These are phyloP conservation scores for Gorgonomyces haynaldii DNA, from an alignment of 192 early-diverging fungal species.

Conservation along the genomic window DNA sequence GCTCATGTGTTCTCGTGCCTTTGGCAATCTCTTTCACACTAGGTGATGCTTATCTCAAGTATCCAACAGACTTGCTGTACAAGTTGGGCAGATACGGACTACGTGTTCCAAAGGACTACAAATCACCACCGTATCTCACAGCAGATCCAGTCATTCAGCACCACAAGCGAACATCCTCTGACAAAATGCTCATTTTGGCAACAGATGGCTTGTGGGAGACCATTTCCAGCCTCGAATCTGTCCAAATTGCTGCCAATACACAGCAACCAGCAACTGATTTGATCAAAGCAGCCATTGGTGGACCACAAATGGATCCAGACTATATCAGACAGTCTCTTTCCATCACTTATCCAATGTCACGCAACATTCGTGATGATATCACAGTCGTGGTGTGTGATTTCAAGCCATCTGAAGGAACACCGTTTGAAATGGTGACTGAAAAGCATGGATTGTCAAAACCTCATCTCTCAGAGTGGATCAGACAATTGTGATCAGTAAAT, in stretches of 20 bases:
- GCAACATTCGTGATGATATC: slow-evolving; percentile 34
- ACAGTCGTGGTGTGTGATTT: slow-evolving; percentile 37
- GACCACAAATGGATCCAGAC: slow-evolving; percentile 5
- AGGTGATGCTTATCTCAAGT: slow-evolving; percentile 36
- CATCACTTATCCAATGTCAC: slow-evolving; percentile 25
- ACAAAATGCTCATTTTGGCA: slow-evolving; percentile 30
- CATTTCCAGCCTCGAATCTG: slow-evolving; percentile 3
- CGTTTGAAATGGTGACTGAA: too few relatives aligned
- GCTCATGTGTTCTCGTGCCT: slow-evolving; percentile 38
- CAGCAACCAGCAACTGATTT: slow-evolving; percentile 34
- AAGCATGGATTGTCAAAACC: too few relatives aligned
- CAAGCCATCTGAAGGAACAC: too few relatives aligned
- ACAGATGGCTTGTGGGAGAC: slow-evolving; percentile 37
- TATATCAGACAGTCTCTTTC: slow-evolving; percentile 14
- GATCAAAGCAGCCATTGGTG: slow-evolving; percentile 31
- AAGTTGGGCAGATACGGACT: slow-evolving; percentile 9
- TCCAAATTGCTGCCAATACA: slow-evolving; percentile 17
- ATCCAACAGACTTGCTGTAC: slow-evolving; percentile 14
- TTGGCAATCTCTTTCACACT: too few relatives aligned
- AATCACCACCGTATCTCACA: slow-evolving; percentile 35
- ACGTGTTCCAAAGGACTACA: slow-evolving; percentile 15
- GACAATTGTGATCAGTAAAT: too few relatives aligned
- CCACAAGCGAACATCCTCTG: slow-evolving; percentile 18
- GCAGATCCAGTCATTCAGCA: slow-evolving; percentile 30
- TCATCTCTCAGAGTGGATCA: too few relatives aligned